phyloP scores from a whole-genome alignment of 108 stramenopile genomes.

The Hondaea fermentalgiana region DNA sequence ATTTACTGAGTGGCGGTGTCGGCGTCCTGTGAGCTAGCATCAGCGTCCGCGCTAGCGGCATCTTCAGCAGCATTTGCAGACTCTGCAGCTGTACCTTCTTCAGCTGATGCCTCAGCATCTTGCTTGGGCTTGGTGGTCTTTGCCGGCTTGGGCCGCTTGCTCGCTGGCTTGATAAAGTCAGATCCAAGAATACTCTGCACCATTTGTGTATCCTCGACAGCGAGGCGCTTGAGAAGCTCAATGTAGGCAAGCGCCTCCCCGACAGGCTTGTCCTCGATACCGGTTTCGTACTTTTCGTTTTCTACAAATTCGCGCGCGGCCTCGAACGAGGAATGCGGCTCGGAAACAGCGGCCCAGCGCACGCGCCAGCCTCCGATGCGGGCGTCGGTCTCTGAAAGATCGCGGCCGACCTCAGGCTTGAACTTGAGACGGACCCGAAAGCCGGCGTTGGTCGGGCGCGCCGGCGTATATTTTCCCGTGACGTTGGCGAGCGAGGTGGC shows the following conservation, averaged over 20 bases:
- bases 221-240: not conserved
- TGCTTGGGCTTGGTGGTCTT: not conserved
- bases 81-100: not conserved
- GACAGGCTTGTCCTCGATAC: constrained; percentile 8
- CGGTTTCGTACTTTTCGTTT: constrained; percentile 11
- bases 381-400: not conserved
- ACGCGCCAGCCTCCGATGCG: not conserved
- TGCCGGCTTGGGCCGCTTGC: not conserved
- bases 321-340: not conserved
- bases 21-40: no score
- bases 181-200: not conserved
- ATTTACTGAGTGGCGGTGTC: no score
- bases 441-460: not conserved
- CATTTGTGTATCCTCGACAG: not conserved
- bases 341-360: constrained; percentile 1
- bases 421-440: not conserved
- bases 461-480: not conserved
- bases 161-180: not conserved
- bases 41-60: no score
- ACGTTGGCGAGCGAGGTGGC: not conserved
- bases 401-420: not conserved
- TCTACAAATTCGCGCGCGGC: not conserved
- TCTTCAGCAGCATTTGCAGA: no score
- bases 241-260: not conserved
- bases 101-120: not conserved